Evolutionary conservation across 2,329 filamentous ascomycete species (phyloP).

Genomic region (Berkeleyomyces rouxiae): DNA sequence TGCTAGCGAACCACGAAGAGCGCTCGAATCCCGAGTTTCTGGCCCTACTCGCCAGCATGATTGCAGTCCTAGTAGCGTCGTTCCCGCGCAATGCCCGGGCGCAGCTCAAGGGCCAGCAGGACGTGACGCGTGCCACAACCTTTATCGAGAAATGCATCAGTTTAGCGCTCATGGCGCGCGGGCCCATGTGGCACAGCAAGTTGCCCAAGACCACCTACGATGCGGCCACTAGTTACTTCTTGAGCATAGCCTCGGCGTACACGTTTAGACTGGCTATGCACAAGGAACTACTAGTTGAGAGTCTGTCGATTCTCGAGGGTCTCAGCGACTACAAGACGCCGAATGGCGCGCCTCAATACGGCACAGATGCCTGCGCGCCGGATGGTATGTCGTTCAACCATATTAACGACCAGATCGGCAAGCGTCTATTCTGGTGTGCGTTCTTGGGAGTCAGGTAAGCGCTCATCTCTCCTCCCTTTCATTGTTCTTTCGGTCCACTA

Average conservation of each 20-base stretch:
- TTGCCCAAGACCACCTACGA: conserved; percentile 34
- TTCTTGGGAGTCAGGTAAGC: conserved; percentile 53
- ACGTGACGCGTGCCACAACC: conserved; percentile 51
- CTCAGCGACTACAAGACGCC: conserved; percentile 13
- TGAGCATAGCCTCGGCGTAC: conserved; percentile 50
- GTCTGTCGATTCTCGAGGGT: conserved; percentile 36
- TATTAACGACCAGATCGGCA: conserved; percentile 55
- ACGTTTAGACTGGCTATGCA: conserved; percentile 51
- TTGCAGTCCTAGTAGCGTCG: conserved; percentile 55
- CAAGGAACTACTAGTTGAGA: conserved; percentile 56
- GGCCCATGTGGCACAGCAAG: conserved; percentile 33
- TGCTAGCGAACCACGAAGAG: conserved; percentile 51
- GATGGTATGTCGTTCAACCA: conserved; percentile 42
- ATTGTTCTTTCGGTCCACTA: conserved; percentile 9
- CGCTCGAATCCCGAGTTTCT: conserved; percentile 49
- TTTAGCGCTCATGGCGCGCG: conserved; percentile 51
- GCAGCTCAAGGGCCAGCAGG: conserved; percentile 49
- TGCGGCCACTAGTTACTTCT: conserved; percentile 59
- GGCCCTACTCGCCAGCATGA: conserved; percentile 57
- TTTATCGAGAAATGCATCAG: conserved; percentile 56
- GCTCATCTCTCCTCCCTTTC: background rate
- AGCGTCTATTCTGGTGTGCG: conserved; percentile 72
- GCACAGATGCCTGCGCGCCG: conserved; percentile 23
- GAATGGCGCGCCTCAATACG: conserved; percentile 24
- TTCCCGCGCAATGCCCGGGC: conserved; percentile 56